These are phyloP conservation scores for Phytophthora aleatoria DNA, from an alignment of 352 stramenopile genomes.

Conservation along the genomic window DNA sequence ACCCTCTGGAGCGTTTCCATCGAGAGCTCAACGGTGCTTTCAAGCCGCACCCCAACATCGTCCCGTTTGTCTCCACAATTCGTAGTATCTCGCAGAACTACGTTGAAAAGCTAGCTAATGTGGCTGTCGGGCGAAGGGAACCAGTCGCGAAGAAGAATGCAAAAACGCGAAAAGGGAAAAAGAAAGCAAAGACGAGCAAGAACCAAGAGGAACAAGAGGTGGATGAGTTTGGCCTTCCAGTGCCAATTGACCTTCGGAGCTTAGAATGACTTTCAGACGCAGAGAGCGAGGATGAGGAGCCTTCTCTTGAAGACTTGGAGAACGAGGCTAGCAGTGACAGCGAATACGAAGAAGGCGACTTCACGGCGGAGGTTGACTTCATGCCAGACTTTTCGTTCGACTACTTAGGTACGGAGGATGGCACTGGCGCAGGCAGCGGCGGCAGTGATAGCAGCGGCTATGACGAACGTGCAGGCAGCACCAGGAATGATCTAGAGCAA, in stretches of 20 bases:
- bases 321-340: not conserved
- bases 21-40: conserved; percentile 5
- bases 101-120: not conserved
- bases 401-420: not conserved
- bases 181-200: not conserved
- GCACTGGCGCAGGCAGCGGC: not conserved
- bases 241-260: not conserved
- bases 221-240: not conserved
- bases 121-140: not conserved
- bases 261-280: not conserved
- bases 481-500: not conserved
- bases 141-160: not conserved
- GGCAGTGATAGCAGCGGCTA: not conserved
- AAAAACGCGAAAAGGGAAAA: not conserved
- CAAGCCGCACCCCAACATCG: not conserved
- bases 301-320: not conserved
- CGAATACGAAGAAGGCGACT: not conserved
- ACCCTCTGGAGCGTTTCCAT: conserved; percentile 3
- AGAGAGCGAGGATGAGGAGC: not conserved
- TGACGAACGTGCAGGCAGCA: not conserved
- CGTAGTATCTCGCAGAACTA: not conserved
- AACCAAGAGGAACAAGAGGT: not conserved
- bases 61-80: not conserved
- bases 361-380: not conserved
- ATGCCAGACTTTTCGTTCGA: not conserved